Base-by-base conservation (phyloP, 1,284 basidiomycete species). In the Leucoagaricus sp. region DNA sequence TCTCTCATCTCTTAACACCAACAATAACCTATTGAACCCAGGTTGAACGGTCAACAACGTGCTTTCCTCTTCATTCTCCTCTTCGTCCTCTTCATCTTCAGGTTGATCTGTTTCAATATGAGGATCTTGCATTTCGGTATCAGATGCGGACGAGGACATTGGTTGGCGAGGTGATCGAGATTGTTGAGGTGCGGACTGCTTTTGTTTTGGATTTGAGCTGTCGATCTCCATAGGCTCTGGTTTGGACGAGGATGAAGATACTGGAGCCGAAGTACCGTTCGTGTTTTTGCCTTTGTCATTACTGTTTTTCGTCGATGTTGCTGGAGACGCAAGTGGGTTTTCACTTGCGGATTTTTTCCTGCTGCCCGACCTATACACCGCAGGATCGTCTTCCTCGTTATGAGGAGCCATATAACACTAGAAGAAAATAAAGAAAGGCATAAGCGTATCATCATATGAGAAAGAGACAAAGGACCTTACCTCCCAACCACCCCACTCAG, bases 401-500 rank as follows among this genome's bases (percentile, higher is more conserved):
- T 95, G 93, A 29, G 93, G 90, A 2, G 94, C 90, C 86, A 97
- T 93, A 72, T 97, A 98, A 70, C 94, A 96, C 86, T 91, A 62
- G 10, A 40, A n/a, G n/a, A n/a, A n/a, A n/a, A n/a, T n/a, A 38
- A 26, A 23, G 9, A 31, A 23, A 31, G 23, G 15, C 26, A 44
- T 1, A 12, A 25, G 25, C 17, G 44, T 15, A 48, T 19, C n/a
- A n/a, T n/a, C n/a, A 29, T 46, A n/a, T 49, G 46, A 53, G 51
- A 48, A 40, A n/a, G 51, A 61, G 51, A 23, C 57, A 52, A 58
- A 50, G 45, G 51, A 55, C 70, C 80, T 49, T 60, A 90, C 89
- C 82, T 97, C 94, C 95, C 95, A 97, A 21, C 94, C 95, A 55
- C 95, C 95, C 82, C 93, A 93, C 61, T 91, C 86, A 15, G 89